These are phyloP conservation scores for Fusarium praegraminearum DNA, from an alignment of 2,329 filamentous ascomycete genomes.

Conservation along the genomic window DNA sequence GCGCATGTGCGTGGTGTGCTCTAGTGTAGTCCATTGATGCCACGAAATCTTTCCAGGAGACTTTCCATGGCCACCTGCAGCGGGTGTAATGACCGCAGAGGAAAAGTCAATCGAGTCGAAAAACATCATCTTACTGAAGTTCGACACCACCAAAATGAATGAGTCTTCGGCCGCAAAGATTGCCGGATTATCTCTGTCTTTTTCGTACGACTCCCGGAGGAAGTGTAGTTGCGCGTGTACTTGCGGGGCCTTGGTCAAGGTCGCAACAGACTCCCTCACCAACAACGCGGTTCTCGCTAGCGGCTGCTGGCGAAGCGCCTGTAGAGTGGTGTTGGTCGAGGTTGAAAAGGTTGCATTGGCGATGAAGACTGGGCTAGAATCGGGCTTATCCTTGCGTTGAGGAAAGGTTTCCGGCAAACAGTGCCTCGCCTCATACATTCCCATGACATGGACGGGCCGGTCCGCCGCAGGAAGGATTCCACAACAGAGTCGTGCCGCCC, in stretches of 20 bases:
- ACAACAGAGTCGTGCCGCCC: conserved; percentile 12
- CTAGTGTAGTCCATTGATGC: conserved; percentile 10
- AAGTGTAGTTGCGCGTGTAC: conserved; percentile 7
- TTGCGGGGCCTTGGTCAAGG: background rate
- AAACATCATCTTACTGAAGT: conserved; percentile 10
- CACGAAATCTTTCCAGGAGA: conserved; percentile 5
- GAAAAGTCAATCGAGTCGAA: conserved; percentile 15
- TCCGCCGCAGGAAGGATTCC: conserved; percentile 4
- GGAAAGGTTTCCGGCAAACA: conserved; percentile 4
- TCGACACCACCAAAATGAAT: conserved; percentile 3
- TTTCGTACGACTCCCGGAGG: background rate
- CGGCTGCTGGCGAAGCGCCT: conserved; percentile 7
- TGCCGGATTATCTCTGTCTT: background rate
- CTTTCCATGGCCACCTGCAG: background rate
- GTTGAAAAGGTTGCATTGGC: conserved; percentile 14
- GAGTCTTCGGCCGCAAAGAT: background rate
- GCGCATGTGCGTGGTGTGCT: conserved; percentile 3
- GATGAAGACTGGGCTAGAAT: conserved; percentile 3
- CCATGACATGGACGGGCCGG: conserved; percentile 7
- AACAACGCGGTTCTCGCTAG: conserved; percentile 6
- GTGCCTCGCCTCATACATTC: conserved; percentile 14
- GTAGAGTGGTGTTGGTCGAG: conserved; percentile 10
- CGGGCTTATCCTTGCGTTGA: conserved; percentile 7
- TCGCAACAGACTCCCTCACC: conserved; percentile 12
- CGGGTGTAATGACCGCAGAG: background rate